phyloP scores from a whole-genome alignment of 176 grass and related monocot genomes.

The Triticum turgidum region DNA sequence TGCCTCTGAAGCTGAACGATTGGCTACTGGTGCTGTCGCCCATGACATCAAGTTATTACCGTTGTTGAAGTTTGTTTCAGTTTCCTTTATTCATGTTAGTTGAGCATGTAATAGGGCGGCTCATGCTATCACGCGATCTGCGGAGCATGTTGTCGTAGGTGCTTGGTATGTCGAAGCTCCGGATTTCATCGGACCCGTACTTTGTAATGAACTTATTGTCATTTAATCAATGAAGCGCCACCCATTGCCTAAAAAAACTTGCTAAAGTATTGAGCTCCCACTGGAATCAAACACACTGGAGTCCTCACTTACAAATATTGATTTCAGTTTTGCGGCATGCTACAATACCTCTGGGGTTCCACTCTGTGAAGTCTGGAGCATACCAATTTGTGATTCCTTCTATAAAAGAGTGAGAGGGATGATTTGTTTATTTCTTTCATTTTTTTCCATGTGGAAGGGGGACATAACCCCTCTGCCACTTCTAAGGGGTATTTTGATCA shows the following conservation, averaged over 20 bases:
- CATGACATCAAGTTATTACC: neutral
- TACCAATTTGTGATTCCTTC: neutral
- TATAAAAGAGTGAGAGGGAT: too few species aligned
- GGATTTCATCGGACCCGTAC: neutral
- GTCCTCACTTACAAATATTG: too few species aligned
- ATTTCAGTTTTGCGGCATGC: too few species aligned
- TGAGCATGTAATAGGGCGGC: neutral
- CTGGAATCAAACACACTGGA: too few species aligned
- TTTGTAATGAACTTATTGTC: neutral
- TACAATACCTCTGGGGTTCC: too few species aligned
- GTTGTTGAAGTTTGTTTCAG: neutral
- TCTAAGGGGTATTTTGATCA: too few species aligned
- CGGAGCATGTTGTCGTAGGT: neutral
- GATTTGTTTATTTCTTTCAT: too few species aligned
- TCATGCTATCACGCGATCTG: neutral
- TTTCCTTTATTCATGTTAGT: neutral
- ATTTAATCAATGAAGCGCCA: neutral
- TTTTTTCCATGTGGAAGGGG: too few species aligned
- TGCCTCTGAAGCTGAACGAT: neutral
- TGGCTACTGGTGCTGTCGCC: neutral
- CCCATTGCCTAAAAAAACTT: neutral
- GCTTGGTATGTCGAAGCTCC: neutral
- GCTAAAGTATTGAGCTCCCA: too few species aligned
- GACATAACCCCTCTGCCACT: too few species aligned
- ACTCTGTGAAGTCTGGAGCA: neutral